Evolutionary conservation across 805 yeast species (phyloP).

Genomic region (Metahyphopichia silvanorum): DNA sequence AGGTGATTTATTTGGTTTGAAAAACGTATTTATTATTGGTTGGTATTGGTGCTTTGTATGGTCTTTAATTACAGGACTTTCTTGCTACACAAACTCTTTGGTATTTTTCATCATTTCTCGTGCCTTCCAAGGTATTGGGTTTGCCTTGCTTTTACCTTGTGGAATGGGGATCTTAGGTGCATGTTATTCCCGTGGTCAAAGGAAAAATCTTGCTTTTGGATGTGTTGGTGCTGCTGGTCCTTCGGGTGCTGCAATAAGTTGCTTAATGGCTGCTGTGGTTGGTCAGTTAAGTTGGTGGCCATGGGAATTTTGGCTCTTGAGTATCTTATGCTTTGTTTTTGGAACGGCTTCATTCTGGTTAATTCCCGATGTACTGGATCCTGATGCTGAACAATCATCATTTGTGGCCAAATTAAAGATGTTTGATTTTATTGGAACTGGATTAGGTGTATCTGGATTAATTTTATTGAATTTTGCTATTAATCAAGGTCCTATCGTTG

Average conservation of each 20-base stretch:
- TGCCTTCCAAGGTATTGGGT: slow-evolving; percentile 64
- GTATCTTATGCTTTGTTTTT: slow-evolving; percentile 33
- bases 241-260: slow-evolving; percentile 56
- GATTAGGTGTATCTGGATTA: slow-evolving; percentile 56
- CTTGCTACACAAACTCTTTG: slow-evolving; percentile 47
- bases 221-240: slow-evolving; percentile 63
- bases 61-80: slow-evolving; percentile 58
- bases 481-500: slow-evolving; percentile 73
- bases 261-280: slow-evolving; percentile 47
- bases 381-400: not conserved
- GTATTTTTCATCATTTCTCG: slow-evolving; percentile 52
- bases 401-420: slow-evolving; percentile 4
- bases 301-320: slow-evolving; percentile 53
- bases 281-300: slow-evolving; percentile 54
- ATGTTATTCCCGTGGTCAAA: slow-evolving; percentile 39
- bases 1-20: slow-evolving; percentile 72
- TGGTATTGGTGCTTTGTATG: slow-evolving; percentile 54
- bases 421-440: slow-evolving; percentile 29
- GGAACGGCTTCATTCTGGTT: slow-evolving; percentile 29
- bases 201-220: slow-evolving; percentile 55
- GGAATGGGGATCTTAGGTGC: slow-evolving; percentile 54
- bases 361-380: slow-evolving; percentile 27
- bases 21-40: slow-evolving; percentile 51
- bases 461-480: slow-evolving; percentile 64
- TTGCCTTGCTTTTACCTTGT: slow-evolving; percentile 57